phyloP scores from a whole-genome alignment of 257 asterid species.

The Solanum etuberosum region DNA sequence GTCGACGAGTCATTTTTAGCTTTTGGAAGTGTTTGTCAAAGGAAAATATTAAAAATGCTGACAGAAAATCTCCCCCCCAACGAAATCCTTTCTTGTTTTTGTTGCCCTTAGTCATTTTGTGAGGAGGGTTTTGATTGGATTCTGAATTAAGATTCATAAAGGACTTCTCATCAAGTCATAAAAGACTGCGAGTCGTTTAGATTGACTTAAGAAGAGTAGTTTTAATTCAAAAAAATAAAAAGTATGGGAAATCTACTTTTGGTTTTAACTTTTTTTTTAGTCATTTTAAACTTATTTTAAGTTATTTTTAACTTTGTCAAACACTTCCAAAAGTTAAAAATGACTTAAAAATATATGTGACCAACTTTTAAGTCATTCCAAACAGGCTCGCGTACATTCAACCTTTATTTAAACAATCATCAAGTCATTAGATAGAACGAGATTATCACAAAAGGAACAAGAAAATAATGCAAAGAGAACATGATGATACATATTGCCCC shows the following conservation, averaged over 20 bases:
- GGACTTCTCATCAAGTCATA: neutral
- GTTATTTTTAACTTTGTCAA: too few species aligned
- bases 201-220: too few species aligned
- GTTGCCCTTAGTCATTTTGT: neutral
- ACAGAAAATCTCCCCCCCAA: too few species aligned
- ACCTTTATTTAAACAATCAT: neutral
- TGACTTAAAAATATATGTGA: fast-evolving
- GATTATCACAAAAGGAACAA: neutral
- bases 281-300: too few species aligned
- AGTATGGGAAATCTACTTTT: too few species aligned
- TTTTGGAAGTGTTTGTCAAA: fast-evolving
- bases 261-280: too few species aligned
- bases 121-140: neutral
- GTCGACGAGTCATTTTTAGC: too few species aligned
- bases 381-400: neutral
- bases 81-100: neutral
- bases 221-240: too few species aligned
- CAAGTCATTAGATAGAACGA: neutral
- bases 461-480: neutral
- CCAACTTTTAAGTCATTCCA: too few species aligned
- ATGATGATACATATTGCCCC: neutral
- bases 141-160: neutral
- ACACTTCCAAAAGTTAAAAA: too few species aligned
- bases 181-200: neutral
- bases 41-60: too few species aligned